phyloP scores from a whole-genome alignment of 2,329 filamentous ascomycete species.

The Phaeosphaeriaceae sp. region DNA sequence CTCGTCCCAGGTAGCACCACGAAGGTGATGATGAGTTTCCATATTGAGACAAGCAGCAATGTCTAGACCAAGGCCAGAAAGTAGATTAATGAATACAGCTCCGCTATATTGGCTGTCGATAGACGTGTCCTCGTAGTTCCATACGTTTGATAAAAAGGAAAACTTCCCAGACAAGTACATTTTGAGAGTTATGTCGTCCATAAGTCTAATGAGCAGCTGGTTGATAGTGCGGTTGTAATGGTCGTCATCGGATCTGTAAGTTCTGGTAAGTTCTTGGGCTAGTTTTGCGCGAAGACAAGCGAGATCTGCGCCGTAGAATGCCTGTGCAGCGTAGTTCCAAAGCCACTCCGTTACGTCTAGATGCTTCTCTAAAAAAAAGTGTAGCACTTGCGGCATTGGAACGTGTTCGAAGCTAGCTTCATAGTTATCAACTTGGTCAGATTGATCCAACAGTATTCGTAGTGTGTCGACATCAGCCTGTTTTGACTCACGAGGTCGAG shows the following conservation, averaged over 20 bases:
- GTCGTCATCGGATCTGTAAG: neutral
- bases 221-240: neutral
- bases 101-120: neutral
- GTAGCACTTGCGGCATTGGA: neutral
- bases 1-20: neutral
- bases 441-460: neutral
- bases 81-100: neutral
- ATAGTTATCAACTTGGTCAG: neutral
- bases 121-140: neutral
- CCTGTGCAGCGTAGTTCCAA: neutral
- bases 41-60: neutral
- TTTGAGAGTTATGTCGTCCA: neutral
- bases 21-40: neutral
- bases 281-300: neutral
- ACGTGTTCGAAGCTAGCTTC: neutral
- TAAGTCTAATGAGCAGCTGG: neutral
- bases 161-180: neutral
- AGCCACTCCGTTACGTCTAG: neutral
- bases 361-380: neutral
- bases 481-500: neutral
- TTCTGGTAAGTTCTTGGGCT: neutral
- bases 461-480: neutral
- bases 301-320: neutral
- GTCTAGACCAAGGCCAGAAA: neutral
- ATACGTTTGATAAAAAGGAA: neutral